Evolutionary conservation across 768 basidiomycete species (phyloP), one percentile per base, ranked within the genome.

Genomic region (Psilocybe cyanescens): DNA sequence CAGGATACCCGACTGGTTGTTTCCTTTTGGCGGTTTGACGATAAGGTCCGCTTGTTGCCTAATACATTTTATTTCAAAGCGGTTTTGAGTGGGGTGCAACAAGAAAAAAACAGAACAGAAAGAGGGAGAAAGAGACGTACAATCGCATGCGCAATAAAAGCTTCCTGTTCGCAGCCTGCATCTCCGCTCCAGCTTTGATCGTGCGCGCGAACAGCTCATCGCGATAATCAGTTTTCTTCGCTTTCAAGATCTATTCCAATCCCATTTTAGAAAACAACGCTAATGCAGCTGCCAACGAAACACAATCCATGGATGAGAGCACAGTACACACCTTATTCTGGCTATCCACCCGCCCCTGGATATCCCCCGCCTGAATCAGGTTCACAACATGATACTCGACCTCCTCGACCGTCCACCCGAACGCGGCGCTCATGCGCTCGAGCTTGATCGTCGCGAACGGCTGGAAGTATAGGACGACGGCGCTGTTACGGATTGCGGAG

Each of bases 401-500:
- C 61, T 89, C 85, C 3, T 86, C 85, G 6, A 91, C 75, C 0
- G 81, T 79, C 87, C 91, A 90, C 2, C 95, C 95, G 68, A 98
- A 97, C 8, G 95, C 94, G 2, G 76, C 72, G 39, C 90, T 88
- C 93, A 97, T 96, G 37, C 90, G 84, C 46, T 89, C 87, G 30
- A 98, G 83, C 64, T 86, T 82, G 71, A 97, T 93, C 8, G 91
- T 86, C 29, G 90, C 83, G 74, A 95, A 99, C 0, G 96, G 96
- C 67, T 88, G 85, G 80, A 97, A 95, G 76, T 96, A 98, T 51
- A 94, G 84, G n/a, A 84, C 82, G 52, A 98, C 81, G 0, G 94
- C 89, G 61, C 86, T 87, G 65, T 90, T 87, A 44, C 86, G 87
- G 74, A 98, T 90, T 31, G 86, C 79, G 67, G 80, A 81, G 39